phyloP scores from a whole-genome alignment of 495 filamentous ascomycete species.

The Tuber melanosporum region DNA sequence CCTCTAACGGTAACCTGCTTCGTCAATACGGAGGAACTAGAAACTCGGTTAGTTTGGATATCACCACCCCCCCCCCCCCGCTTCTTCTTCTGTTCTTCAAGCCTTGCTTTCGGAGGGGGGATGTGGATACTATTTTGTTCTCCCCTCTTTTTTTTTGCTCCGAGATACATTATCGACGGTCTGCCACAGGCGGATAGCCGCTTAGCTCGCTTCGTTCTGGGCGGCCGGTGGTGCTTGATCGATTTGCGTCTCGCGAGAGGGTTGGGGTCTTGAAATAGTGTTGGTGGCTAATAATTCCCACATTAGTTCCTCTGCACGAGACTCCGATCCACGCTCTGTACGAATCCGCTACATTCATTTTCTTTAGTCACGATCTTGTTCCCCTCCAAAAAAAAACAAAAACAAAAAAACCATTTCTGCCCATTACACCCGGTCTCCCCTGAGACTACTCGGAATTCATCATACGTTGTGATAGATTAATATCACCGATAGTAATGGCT shows the following conservation, averaged over 20 bases:
- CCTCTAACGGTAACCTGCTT: conserved; percentile 5
- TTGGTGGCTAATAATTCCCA: conserved; percentile 33
- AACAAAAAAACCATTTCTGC: background rate
- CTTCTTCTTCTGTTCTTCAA: conserved; percentile 1
- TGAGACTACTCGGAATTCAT: conserved; percentile 5
- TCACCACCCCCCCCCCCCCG: background rate
- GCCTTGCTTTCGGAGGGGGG: background rate
- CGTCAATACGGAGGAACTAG: conserved; percentile 22
- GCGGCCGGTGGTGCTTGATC: conserved; percentile 24
- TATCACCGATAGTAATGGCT: conserved; percentile 36
- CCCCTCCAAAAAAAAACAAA: background rate
- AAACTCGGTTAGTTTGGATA: conserved; percentile 34
- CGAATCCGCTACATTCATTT: conserved; percentile 33
- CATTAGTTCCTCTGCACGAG: conserved; percentile 41
- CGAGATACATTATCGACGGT: conserved; percentile 16
- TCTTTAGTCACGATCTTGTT: conserved; percentile 40
- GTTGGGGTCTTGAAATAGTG: conserved; percentile 8
- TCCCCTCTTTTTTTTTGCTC: background rate
- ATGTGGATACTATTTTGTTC: background rate
- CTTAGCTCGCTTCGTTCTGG: conserved; percentile 20
- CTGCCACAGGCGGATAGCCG: conserved; percentile 8
- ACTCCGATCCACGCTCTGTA: conserved; percentile 40
- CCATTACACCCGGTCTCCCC: conserved; percentile 6
- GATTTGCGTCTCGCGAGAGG: conserved; percentile 11
- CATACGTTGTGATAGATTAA: background rate